phyloP scores from a whole-genome alignment of 108 stramenopile species.

The Skeletonema menzelii region DNA sequence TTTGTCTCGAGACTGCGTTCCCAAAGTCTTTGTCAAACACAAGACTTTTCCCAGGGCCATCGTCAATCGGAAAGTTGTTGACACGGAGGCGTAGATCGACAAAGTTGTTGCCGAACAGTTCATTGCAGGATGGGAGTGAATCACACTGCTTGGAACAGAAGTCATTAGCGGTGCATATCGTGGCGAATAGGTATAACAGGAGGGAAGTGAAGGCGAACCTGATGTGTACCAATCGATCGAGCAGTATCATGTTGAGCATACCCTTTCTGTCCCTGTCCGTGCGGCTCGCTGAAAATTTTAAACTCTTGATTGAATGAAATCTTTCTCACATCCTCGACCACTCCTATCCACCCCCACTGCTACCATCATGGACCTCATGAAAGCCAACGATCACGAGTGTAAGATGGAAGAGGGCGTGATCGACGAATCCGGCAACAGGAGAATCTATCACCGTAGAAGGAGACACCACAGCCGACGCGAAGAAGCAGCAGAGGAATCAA shows the following conservation, averaged over 20 bases:
- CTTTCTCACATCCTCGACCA: too few relatives aligned
- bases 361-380: background rate
- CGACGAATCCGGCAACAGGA: background rate
- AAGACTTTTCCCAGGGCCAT: slow-evolving; percentile 67
- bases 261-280: too few relatives aligned
- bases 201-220: background rate
- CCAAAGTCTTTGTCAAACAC: slow-evolving; percentile 59
- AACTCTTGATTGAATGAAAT: too few relatives aligned
- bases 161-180: slow-evolving; percentile 8
- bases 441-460: background rate
- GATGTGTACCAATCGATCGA: background rate
- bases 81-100: slow-evolving; percentile 46
- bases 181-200: background rate
- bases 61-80: slow-evolving; percentile 45
- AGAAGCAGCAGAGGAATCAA: background rate
- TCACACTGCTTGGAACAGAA: slow-evolving; percentile 31
- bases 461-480: background rate
- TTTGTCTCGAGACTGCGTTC: slow-evolving; percentile 52
- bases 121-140: slow-evolving; percentile 22
- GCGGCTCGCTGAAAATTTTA: too few relatives aligned
- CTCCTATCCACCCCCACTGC: too few relatives aligned
- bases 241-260: background rate
- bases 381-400: background rate
- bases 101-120: slow-evolving; percentile 18
- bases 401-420: slow-evolving; percentile 3